phyloP scores from a whole-genome alignment of 2,329 filamentous ascomycete species.

The Ceratocystis cacaofunesta region DNA sequence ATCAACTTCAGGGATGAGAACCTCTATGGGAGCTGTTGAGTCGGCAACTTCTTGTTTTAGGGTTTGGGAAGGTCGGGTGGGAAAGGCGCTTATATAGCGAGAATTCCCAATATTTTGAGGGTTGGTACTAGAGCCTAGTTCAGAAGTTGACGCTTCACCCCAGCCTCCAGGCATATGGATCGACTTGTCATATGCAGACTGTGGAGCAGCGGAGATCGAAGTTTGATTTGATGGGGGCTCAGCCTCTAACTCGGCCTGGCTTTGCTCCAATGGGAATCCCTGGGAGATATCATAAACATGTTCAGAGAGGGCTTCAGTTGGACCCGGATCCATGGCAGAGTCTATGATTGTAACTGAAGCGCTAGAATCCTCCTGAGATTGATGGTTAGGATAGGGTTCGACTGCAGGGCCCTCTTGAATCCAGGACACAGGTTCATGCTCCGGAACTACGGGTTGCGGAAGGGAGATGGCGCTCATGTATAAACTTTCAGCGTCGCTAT shows the following conservation, averaged over 20 bases:
- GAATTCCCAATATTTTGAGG: background rate
- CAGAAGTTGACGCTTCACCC: background rate
- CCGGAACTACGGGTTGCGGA: constrained; percentile 21
- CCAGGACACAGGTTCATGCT: background rate
- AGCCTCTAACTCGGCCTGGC: background rate
- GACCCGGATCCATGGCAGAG: background rate
- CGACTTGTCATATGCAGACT: constrained; percentile 10
- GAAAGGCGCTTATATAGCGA: constrained; percentile 1
- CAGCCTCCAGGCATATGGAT: constrained; percentile 16
- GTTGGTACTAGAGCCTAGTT: background rate
- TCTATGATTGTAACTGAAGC: background rate
- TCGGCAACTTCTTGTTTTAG: background rate
- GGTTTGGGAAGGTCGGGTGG: background rate
- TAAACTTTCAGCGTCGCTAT: constrained; percentile 73
- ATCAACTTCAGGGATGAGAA: constrained; percentile 6
- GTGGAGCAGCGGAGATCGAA: background rate
- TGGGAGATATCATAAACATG: background rate
- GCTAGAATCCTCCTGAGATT: background rate
- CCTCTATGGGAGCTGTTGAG: background rate
- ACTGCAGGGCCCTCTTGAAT: background rate
- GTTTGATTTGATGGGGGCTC: background rate
- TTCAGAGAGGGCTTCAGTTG: background rate
- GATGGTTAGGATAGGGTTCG: no score
- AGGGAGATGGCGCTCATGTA: constrained; percentile 62
- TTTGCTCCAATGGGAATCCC: background rate